These are phyloP conservation scores for Collybiopsis confluens DNA, from an alignment of 768 basidiomycete genomes.

Conservation along the genomic window DNA sequence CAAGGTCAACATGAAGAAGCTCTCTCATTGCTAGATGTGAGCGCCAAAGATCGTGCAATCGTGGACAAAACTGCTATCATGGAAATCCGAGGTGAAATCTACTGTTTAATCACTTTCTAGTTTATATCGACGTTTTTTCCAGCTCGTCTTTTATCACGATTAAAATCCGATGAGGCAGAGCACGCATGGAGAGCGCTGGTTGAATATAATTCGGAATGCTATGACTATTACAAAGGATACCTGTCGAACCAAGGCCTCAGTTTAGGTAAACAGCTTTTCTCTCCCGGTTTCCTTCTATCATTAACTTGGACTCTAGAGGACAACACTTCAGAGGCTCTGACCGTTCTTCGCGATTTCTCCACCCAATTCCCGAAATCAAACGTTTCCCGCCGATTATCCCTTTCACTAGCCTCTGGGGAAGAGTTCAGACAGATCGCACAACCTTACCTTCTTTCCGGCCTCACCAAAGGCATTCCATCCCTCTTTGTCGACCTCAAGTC, in stretches of 20 bases:
- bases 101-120: constrained; percentile 3
- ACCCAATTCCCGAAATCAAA: constrained; percentile 61
- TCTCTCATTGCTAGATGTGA: constrained; percentile 57
- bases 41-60: constrained; percentile 59
- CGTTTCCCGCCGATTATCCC: constrained; percentile 69
- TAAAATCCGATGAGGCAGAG: constrained; percentile 66
- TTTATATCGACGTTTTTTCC: constrained; percentile 10
- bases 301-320: constrained; percentile 39
- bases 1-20: constrained; percentile 59
- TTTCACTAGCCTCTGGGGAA: constrained; percentile 63
- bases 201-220: constrained; percentile 80
- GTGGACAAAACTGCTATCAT: constrained; percentile 68
- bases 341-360: constrained; percentile 55
- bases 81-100: constrained; percentile 59
- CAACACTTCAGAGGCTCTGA: constrained; percentile 47
- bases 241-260: constrained; percentile 62
- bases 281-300: background rate
- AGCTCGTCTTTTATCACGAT: constrained; percentile 78
- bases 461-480: constrained; percentile 87
- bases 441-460: constrained; percentile 63
- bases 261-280: constrained; percentile 42
- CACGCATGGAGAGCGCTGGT: constrained; percentile 79
- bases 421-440: constrained; percentile 62
- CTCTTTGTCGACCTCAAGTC: constrained; percentile 90
- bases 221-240: constrained; percentile 76